Evolutionary conservation across 371 early-diverging fungal species (phyloP).

Genomic region (Amoeboradix gromovi): DNA sequence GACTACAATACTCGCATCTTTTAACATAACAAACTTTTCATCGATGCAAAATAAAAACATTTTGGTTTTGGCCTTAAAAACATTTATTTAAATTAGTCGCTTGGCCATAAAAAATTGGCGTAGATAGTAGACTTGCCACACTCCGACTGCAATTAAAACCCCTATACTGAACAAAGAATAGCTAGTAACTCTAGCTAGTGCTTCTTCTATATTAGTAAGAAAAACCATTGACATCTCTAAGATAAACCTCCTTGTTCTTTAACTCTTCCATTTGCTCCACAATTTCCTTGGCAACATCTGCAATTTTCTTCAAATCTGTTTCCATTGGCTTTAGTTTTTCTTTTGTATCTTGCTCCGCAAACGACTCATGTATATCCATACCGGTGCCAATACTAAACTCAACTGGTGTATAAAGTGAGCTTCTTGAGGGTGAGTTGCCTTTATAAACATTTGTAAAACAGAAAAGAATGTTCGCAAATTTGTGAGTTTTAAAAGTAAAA

Average conservation of each 20-base stretch:
- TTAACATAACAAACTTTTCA: not conserved
- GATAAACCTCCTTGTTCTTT: constrained; percentile 35
- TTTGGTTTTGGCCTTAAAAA: no score
- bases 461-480: constrained; percentile 42
- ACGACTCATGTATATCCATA: constrained; percentile 16
- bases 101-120: constrained; percentile 55
- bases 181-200: constrained; percentile 21
- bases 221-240: constrained; percentile 65
- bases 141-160: constrained; percentile 30
- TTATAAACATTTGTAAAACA: constrained; percentile 57
- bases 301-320: constrained; percentile 43
- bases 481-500: constrained; percentile 35
- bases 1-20: not conserved
- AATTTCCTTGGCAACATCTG: constrained; percentile 38
- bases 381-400: constrained; percentile 45
- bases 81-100: constrained; percentile 30
- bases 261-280: constrained; percentile 45
- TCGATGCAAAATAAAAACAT: not conserved
- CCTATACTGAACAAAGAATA: constrained; percentile 37
- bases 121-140: constrained; percentile 51
- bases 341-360: constrained; percentile 23
- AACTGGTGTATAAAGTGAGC: constrained; percentile 3
- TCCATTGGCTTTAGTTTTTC: constrained; percentile 67
- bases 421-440: constrained; percentile 16
- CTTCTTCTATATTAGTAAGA: constrained; percentile 1